Conservation (phyloP, 176 grass and related monocot species). For the Poa pratensis region DNA sequence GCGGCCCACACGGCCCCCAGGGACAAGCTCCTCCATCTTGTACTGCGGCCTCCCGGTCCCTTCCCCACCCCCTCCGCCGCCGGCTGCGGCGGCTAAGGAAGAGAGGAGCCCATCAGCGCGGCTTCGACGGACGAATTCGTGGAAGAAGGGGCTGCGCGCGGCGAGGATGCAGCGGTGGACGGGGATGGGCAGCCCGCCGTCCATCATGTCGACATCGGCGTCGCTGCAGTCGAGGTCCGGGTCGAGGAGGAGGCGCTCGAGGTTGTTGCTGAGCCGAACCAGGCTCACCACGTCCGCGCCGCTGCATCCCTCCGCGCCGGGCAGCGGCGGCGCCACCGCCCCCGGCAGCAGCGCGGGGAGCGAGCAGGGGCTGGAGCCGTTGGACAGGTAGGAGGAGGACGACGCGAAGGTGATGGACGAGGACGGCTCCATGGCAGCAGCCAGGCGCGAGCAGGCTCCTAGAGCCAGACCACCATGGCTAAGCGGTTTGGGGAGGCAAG, state of each 20-base stretch:
- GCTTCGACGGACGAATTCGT: conserved; percentile 42
- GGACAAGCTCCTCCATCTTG: conserved; percentile 75
- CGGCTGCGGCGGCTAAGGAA: neutral
- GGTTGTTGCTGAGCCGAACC: conserved; percentile 73
- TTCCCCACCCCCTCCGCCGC: conserved; percentile 20
- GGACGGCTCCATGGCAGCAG: conserved; percentile 57
- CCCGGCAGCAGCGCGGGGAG: conserved; percentile 17
- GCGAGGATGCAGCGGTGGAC: conserved; percentile 95
- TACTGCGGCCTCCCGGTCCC: conserved; percentile 57
- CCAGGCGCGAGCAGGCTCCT: conserved; percentile 9
- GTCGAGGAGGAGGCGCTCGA: conserved; percentile 75
- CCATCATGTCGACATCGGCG: conserved; percentile 73
- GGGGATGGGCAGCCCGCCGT: conserved; percentile 60
- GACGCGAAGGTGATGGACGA: conserved; percentile 73
- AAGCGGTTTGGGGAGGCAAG: conserved; percentile 25
- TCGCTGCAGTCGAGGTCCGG: conserved; percentile 79
- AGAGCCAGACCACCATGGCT: conserved; percentile 43
- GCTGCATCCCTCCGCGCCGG: conserved; percentile 32
- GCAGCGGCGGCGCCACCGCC: conserved; percentile 7
- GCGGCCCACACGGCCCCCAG: conserved; percentile 58
- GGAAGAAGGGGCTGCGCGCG: conserved; percentile 82
- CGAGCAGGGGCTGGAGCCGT: conserved; percentile 61
- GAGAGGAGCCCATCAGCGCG: conserved; percentile 31
- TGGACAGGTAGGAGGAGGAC: conserved; percentile 72
- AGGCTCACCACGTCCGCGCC: conserved; percentile 72